These are phyloP conservation scores for Brassica balearica DNA, from an alignment of 441 rosid genomes.

Conservation along the genomic window DNA sequence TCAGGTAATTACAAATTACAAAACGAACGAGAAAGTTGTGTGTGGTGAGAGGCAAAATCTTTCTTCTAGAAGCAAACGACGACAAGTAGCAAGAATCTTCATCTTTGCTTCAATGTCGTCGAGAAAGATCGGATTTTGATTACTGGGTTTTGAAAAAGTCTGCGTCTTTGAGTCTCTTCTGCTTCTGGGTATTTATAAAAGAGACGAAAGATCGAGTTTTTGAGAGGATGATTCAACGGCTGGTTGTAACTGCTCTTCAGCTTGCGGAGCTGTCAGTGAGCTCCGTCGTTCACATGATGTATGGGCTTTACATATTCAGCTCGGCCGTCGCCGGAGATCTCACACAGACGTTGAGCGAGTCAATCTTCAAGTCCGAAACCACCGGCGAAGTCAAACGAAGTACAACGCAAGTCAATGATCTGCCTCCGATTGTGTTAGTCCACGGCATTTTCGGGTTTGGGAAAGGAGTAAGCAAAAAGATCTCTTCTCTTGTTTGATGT, in stretches of 20 bases:
- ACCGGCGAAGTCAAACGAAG: slow-evolving; percentile 14
- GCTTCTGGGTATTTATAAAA: slow-evolving; percentile 14
- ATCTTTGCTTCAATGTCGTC: neutral
- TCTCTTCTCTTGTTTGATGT: neutral
- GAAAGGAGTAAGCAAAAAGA: slow-evolving; percentile 66
- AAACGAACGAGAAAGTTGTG: slow-evolving; percentile 51
- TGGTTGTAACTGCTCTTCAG: slow-evolving; percentile 68
- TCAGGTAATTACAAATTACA: slow-evolving; percentile 4
- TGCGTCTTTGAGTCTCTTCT: neutral
- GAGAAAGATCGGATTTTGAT: neutral
- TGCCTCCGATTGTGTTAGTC: slow-evolving; percentile 89
- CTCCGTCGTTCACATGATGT: slow-evolving; percentile 71
- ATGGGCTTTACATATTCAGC: slow-evolving; percentile 83
- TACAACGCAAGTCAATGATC: slow-evolving; percentile 7
- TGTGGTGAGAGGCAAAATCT: slow-evolving; percentile 27
- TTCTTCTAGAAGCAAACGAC: slow-evolving; percentile 12
- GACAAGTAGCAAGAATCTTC: slow-evolving; percentile 5
- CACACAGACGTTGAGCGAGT: slow-evolving; percentile 60
- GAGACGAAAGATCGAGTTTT: slow-evolving; percentile 18
- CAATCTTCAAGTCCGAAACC: slow-evolving; percentile 58
- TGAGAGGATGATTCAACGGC: slow-evolving; percentile 66
- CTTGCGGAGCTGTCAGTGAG: slow-evolving; percentile 80
- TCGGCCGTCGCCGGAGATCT: slow-evolving; percentile 94
- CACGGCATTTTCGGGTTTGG: slow-evolving; percentile 99
- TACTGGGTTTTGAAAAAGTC: slow-evolving; percentile 1